Evolutionary conservation across 495 filamentous ascomycete species (phyloP).

Genomic region (Hypoxylon cercidicola): DNA sequence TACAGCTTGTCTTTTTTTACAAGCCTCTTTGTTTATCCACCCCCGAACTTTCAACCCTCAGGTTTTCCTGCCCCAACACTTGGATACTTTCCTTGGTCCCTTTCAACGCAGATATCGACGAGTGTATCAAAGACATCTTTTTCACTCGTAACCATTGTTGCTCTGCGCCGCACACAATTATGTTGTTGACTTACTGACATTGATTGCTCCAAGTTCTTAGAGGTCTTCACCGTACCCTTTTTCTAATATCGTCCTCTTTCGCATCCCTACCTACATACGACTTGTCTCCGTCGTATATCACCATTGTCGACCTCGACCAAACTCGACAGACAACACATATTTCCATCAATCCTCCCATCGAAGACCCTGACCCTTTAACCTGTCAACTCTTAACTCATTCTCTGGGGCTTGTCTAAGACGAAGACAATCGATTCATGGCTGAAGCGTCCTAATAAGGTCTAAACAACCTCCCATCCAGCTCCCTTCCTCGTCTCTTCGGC

Average conservation of each 20-base stretch:
- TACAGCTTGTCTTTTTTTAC: no score
- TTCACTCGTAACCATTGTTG: slow-evolving; percentile 21
- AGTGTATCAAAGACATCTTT: slow-evolving; percentile 5
- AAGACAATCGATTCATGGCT: slow-evolving; percentile 56
- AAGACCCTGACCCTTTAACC: background rate
- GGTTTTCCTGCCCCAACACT: background rate
- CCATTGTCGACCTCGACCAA: slow-evolving; percentile 3
- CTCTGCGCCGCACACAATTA: background rate
- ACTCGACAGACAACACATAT: background rate
- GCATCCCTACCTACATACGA: slow-evolving; percentile 23
- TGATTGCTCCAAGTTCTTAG: slow-evolving; percentile 9
- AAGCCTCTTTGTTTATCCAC: no score
- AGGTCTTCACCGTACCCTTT: slow-evolving; percentile 37
- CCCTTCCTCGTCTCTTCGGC: slow-evolving; percentile 52
- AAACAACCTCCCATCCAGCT: slow-evolving; percentile 40
- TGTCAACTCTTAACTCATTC: background rate
- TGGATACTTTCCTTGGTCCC: background rate
- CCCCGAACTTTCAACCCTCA: background rate
- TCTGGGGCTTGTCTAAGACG: slow-evolving; percentile 2
- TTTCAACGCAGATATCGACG: background rate
- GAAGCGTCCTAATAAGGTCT: slow-evolving; percentile 52
- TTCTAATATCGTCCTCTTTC: slow-evolving; percentile 27
- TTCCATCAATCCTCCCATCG: slow-evolving; percentile 1
- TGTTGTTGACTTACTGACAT: slow-evolving; percentile 23
- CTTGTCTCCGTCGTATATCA: slow-evolving; percentile 2